A percentile compares a stretch with the other conserved stretches of the same genome.
Evolutionary conservation across 2,329 filamentous ascomycete species (phyloP).

Genomic region (Knufia fluminis): DNA sequence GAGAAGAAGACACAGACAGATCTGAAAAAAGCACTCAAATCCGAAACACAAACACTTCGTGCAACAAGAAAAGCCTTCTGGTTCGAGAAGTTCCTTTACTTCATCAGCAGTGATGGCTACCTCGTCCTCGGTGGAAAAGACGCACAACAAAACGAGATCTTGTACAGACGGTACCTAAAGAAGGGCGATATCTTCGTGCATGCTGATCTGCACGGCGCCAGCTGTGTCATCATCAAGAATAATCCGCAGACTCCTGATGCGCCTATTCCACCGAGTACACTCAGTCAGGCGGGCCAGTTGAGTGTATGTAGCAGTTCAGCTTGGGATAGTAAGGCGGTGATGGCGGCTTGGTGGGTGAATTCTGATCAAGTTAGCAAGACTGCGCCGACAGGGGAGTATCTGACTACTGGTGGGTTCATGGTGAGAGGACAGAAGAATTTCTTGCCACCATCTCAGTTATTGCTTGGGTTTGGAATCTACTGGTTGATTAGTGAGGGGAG

Average conservation of each 20-base stretch:
- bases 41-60: constrained; percentile 79
- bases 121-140: constrained; percentile 84
- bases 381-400: constrained; percentile 66
- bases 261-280: constrained; percentile 80
- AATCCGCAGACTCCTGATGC: constrained; percentile 65
- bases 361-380: constrained; percentile 86
- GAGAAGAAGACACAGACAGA: constrained; percentile 81
- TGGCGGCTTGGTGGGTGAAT: constrained; percentile 93
- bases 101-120: constrained; percentile 91
- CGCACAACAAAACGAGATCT: constrained; percentile 75
- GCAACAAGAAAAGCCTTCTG: constrained; percentile 76
- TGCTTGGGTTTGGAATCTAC: constrained; percentile 78
- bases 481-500: constrained; percentile 87
- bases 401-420: constrained; percentile 69
- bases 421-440: constrained; percentile 84
- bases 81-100: constrained; percentile 97
- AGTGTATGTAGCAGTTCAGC: constrained; percentile 78
- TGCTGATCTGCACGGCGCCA: constrained; percentile 75
- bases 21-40: constrained; percentile 77
- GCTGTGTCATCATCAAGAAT: constrained; percentile 86
- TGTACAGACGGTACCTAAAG: constrained; percentile 78
- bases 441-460: constrained; percentile 73
- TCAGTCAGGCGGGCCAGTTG: constrained; percentile 80
- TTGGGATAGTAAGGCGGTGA: constrained; percentile 93
- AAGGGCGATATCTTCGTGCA: constrained; percentile 90